Conservation (phyloP, 23 red algal species). For the Gracilariopsis chorda region DNA sequence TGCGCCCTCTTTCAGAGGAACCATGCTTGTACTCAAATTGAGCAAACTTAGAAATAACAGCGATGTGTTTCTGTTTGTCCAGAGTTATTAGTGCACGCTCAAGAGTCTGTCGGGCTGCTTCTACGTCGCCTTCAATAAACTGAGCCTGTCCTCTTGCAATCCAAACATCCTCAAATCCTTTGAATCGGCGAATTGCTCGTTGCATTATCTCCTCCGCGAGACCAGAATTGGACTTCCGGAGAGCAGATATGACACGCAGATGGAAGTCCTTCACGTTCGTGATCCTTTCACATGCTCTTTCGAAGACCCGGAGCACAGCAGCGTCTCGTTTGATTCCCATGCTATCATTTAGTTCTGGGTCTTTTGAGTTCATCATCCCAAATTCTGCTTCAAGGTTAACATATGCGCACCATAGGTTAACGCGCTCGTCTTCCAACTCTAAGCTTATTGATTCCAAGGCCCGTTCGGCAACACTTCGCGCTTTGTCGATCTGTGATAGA, state of each 20-base stretch:
- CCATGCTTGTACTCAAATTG: slow-evolving; percentile 90
- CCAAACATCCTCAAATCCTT: slow-evolving; percentile 69
- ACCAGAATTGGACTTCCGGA: slow-evolving; percentile 20
- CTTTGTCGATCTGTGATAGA: slow-evolving; percentile 67
- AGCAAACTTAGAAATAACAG: slow-evolving; percentile 81
- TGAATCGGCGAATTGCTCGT: slow-evolving; percentile 52
- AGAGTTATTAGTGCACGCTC: slow-evolving; percentile 78
- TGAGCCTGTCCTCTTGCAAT: slow-evolving; percentile 33
- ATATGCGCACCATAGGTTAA: slow-evolving; percentile 90
- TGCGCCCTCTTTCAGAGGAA: slow-evolving; percentile 78
- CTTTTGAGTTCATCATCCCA: slow-evolving; percentile 44
- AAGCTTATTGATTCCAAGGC: slow-evolving; percentile 77
- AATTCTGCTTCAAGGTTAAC: slow-evolving; percentile 85
- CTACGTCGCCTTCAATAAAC: slow-evolving; percentile 43
- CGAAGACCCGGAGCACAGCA: slow-evolving; percentile 71
- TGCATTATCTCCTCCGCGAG: slow-evolving; percentile 59
- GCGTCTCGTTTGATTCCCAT: slow-evolving; percentile 28
- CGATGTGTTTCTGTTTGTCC: slow-evolving; percentile 60
- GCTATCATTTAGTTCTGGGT: slow-evolving; percentile 26
- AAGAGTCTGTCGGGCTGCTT: slow-evolving; percentile 43
- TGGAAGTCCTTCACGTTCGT: slow-evolving; percentile 69
- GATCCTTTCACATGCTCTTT: slow-evolving; percentile 65
- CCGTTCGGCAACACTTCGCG: slow-evolving; percentile 77
- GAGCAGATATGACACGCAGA: slow-evolving; percentile 39
- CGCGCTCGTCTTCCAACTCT: slow-evolving; percentile 45